Percentiles rank a stretch among this genome's conserved stretches.
phyloP scores from a whole-genome alignment of 306 rosid genomes.

The Abrus pulchellus region DNA sequence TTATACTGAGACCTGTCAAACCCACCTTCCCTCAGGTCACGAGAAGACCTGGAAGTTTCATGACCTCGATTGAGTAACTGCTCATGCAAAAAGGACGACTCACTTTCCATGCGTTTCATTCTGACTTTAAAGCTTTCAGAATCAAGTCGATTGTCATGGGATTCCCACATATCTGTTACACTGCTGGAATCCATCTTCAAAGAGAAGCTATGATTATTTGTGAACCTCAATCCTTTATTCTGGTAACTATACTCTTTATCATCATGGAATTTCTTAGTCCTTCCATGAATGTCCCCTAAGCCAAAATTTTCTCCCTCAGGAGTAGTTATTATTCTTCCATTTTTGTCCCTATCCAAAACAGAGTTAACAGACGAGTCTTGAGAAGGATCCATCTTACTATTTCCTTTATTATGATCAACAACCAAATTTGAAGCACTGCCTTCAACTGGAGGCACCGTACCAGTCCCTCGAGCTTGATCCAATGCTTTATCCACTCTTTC shows the following conservation, averaged over 20 bases:
- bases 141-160: slow-evolving; percentile 60
- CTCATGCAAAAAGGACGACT: slow-evolving; percentile 69
- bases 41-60: slow-evolving; percentile 60
- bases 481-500: slow-evolving; percentile 48
- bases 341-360: slow-evolving; percentile 47
- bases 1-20: slow-evolving; percentile 48
- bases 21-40: slow-evolving; percentile 46
- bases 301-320: slow-evolving; percentile 46
- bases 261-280: slow-evolving; percentile 39
- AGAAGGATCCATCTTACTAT: slow-evolving; percentile 49
- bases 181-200: slow-evolving; percentile 59
- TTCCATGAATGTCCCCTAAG: slow-evolving; percentile 47
- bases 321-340: slow-evolving; percentile 49
- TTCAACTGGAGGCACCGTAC: slow-evolving; percentile 42
- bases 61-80: slow-evolving; percentile 54
- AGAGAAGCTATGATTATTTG: slow-evolving; percentile 58
- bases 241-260: slow-evolving; percentile 54
- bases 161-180: slow-evolving; percentile 62
- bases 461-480: slow-evolving; percentile 54
- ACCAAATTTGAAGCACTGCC: slow-evolving; percentile 50
- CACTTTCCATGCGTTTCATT: slow-evolving; percentile 62
- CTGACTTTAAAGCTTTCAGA: slow-evolving; percentile 64
- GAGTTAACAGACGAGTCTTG: slow-evolving; percentile 44
- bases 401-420: slow-evolving; percentile 44
- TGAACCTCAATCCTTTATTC: slow-evolving; percentile 61